A percentile compares a stretch with the other conserved stretches of the same genome.
phyloP scores from a whole-genome alignment of 345 rosid genomes.

The Combretum micranthum region DNA sequence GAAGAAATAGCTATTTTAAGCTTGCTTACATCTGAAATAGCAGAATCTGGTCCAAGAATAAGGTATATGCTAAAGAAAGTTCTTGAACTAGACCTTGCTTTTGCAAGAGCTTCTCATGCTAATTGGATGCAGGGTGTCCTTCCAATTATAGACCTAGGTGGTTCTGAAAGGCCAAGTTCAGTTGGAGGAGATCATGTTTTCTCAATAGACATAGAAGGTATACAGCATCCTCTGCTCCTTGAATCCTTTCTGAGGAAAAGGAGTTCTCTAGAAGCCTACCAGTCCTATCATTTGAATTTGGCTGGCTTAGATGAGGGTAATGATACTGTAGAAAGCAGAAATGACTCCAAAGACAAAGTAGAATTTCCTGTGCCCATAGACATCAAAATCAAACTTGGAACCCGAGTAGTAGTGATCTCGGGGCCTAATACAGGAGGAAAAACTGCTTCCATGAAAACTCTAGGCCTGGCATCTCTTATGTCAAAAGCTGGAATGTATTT shows the following conservation, averaged over 20 bases:
- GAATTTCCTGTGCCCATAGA: constrained; percentile 78
- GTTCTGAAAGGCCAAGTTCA: constrained; percentile 15
- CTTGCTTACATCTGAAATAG: constrained; percentile 67
- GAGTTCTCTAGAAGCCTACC: constrained; percentile 13
- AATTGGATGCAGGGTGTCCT: constrained; percentile 54
- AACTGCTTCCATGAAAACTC: constrained; percentile 93
- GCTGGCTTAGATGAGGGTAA: constrained; percentile 14
- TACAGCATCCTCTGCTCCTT: constrained; percentile 71
- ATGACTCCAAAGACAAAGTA: constrained; percentile 15
- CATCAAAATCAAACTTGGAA: constrained; percentile 57
- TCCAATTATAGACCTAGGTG: constrained; percentile 43
- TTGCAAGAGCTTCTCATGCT: constrained; percentile 88
- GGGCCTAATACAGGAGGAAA: constrained; percentile 98
- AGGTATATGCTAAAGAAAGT: constrained; percentile 53
- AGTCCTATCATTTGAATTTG: constrained; percentile 13
- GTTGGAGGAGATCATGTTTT: constrained; percentile 15
- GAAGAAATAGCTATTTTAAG: constrained; percentile 73
- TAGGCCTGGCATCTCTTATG: constrained; percentile 80
- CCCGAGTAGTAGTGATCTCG: constrained; percentile 74
- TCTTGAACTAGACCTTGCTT: constrained; percentile 70
- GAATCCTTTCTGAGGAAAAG: constrained; percentile 35
- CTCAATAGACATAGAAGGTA: constrained; percentile 61
- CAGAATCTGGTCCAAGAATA: constrained; percentile 37
- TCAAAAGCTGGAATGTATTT: constrained; percentile 86
- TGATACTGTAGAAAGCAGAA: constrained; percentile 13